Percentiles rank a stretch among this genome's conserved stretches.
Evolutionary conservation across 257 asterid genomes (phyloP).

Genomic region (Solanum etuberosum): DNA sequence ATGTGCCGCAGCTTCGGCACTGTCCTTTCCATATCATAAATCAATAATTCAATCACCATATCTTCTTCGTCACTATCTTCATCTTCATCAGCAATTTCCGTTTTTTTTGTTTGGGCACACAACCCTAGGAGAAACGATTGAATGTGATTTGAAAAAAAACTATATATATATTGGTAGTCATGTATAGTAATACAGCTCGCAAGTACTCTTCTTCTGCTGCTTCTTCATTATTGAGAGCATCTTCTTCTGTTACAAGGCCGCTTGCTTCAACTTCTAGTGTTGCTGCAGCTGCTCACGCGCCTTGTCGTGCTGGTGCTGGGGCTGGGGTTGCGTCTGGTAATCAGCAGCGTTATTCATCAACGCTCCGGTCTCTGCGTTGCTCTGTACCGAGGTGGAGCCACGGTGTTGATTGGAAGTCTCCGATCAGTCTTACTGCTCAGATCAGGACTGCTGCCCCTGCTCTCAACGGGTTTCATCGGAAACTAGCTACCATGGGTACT

Average conservation of each 20-base stretch:
- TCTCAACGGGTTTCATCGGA: slow-evolving; percentile 39
- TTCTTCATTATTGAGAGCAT: slow-evolving; percentile 49
- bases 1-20: slow-evolving; percentile 8
- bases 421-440: slow-evolving; percentile 50
- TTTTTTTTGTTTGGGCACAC: slow-evolving; percentile 22
- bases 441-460: slow-evolving; percentile 58
- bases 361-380: slow-evolving; percentile 16
- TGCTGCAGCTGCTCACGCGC: background rate
- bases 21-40: background rate
- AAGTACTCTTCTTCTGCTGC: slow-evolving; percentile 32
- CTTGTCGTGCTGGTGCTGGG: background rate
- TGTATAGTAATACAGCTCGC: background rate
- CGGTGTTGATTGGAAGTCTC: slow-evolving; percentile 85
- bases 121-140: slow-evolving; percentile 12
- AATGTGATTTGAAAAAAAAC: slow-evolving; percentile 3
- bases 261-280: background rate
- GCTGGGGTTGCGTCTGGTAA: background rate
- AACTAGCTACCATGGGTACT: slow-evolving; percentile 77
- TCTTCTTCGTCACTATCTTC: slow-evolving; percentile 1
- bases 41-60: background rate
- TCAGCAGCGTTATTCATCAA: slow-evolving; percentile 38
- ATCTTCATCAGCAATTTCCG: background rate
- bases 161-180: background rate
- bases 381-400: slow-evolving; percentile 80
- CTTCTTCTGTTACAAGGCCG: slow-evolving; percentile 21